These are phyloP conservation scores for Penicillium polonicum DNA, from an alignment of 2,329 filamentous ascomycete genomes.

Conservation along the genomic window DNA sequence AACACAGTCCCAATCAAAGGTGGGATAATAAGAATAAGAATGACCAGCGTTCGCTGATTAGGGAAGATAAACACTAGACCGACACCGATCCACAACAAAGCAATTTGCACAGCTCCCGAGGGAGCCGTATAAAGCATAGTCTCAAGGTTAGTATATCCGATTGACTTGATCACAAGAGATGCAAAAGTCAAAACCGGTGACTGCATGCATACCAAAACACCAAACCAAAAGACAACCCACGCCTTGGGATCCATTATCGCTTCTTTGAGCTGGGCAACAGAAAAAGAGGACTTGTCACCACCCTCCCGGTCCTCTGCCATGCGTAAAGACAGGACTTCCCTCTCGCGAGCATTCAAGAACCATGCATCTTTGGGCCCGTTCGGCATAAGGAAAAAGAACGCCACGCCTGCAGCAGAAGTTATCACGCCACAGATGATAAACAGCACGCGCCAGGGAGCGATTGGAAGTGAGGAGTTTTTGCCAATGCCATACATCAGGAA, in stretches of 20 bases:
- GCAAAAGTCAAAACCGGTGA: slow-evolving; percentile 52
- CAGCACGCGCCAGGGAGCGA: slow-evolving; percentile 50
- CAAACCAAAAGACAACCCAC: slow-evolving; percentile 49
- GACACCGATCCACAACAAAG: slow-evolving; percentile 50
- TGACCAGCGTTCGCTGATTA: slow-evolving; percentile 40
- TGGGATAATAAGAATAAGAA: slow-evolving; percentile 43
- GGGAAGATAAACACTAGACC: slow-evolving; percentile 43
- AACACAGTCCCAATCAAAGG: slow-evolving; percentile 49
- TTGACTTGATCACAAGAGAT: slow-evolving; percentile 50
- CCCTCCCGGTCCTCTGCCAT: slow-evolving; percentile 41
- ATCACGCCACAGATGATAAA: slow-evolving; percentile 54
- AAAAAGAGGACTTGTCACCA: slow-evolving; percentile 48
- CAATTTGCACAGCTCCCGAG: slow-evolving; percentile 50
- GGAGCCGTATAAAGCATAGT: slow-evolving; percentile 52
- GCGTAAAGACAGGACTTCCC: slow-evolving; percentile 41
- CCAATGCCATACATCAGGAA: slow-evolving; percentile 55
- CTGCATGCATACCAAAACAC: slow-evolving; percentile 49
- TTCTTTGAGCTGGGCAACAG: slow-evolving; percentile 46
- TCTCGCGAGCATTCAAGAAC: slow-evolving; percentile 50
- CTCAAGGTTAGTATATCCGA: slow-evolving; percentile 47
- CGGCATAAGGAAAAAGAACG: slow-evolving; percentile 47
- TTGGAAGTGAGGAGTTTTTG: slow-evolving; percentile 39
- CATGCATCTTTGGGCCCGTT: slow-evolving; percentile 48
- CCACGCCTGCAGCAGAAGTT: slow-evolving; percentile 44
- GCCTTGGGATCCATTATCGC: slow-evolving; percentile 46